Conservation (phyloP, 2,329 filamentous ascomycete species). For the Fusarium sp. region DNA sequence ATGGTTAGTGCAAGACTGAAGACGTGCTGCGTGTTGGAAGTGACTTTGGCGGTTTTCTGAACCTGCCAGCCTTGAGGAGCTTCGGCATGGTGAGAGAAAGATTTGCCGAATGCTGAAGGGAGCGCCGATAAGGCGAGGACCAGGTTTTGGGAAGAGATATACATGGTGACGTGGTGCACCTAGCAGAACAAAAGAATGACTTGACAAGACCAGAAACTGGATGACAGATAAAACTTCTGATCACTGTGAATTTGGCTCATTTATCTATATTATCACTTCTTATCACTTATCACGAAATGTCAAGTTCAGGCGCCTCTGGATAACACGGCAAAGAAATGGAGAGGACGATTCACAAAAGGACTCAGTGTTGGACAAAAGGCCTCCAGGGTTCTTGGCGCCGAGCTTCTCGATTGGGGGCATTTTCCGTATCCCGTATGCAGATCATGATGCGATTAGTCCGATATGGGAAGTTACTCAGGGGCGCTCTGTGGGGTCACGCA, state of each 20-base stretch:
- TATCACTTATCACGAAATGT: not conserved
- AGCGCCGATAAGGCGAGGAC: conserved; percentile 12
- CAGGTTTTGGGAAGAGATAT: conserved; percentile 10
- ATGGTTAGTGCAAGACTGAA: conserved; percentile 29
- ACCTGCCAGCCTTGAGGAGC: conserved; percentile 12
- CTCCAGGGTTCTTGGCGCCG: conserved; percentile 16
- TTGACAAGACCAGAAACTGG: not conserved
- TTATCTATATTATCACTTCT: not conserved
- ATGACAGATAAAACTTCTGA: not conserved
- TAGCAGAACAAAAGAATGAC: not conserved
- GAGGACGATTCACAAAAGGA: not conserved
- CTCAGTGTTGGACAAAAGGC: conserved; percentile 7
- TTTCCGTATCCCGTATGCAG: conserved; percentile 7
- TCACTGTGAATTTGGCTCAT: not conserved
- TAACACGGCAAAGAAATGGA: conserved; percentile 24
- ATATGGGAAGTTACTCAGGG: conserved; percentile 13
- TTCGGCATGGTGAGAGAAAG: conserved; percentile 16
- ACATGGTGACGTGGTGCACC: not conserved
- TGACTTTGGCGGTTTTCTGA: not conserved
- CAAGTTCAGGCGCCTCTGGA: conserved; percentile 2
- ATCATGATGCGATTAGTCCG: conserved; percentile 7
- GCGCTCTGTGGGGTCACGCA: not conserved
- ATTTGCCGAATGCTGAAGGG: conserved; percentile 4
- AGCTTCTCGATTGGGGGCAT: conserved; percentile 21
- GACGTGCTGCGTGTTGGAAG: conserved; percentile 15